Percentiles rank a stretch among this genome's conserved stretches.
These are phyloP conservation scores for Nicotiana benthamiana DNA, from an alignment of 257 asterid species.

Conservation along the genomic window DNA sequence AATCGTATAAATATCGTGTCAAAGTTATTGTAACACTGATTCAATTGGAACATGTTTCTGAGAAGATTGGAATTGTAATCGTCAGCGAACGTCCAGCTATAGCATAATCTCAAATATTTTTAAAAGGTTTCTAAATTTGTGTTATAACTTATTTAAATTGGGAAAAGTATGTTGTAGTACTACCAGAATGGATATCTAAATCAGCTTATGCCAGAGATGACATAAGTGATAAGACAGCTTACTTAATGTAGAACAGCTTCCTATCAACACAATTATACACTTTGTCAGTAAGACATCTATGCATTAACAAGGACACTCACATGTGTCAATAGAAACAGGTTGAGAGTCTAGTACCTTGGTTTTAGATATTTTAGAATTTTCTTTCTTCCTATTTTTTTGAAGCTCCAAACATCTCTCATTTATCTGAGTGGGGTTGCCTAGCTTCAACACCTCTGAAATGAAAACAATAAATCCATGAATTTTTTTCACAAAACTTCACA, in stretches of 20 bases:
- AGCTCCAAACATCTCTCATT: conserved; percentile 92
- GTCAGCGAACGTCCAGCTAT: neutral
- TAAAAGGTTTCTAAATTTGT: neutral
- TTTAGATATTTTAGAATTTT: conserved; percentile 59
- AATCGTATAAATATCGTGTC: neutral
- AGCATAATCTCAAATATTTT: neutral
- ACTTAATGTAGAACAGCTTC: neutral
- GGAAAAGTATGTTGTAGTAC: neutral
- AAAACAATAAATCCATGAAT: conserved; percentile 3
- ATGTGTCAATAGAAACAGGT: neutral
- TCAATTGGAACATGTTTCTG: neutral
- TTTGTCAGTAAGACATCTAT: neutral
- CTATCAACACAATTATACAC: neutral
- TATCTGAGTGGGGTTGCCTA: conserved; percentile 58
- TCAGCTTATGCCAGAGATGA: neutral
- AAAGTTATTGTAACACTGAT: neutral
- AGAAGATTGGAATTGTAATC: neutral
- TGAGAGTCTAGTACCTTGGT: conserved; percentile 41
- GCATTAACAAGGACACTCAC: neutral
- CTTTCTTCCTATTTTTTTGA: conserved; percentile 60
- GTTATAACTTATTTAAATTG: neutral
- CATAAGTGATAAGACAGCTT: neutral
- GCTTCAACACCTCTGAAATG: conserved; percentile 62
- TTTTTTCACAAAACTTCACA: neutral
- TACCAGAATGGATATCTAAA: neutral